Percentiles rank a stretch among this genome's conserved stretches.
phyloP scores from a whole-genome alignment of 1,284 basidiomycete species.

The Coniophora puteana region DNA sequence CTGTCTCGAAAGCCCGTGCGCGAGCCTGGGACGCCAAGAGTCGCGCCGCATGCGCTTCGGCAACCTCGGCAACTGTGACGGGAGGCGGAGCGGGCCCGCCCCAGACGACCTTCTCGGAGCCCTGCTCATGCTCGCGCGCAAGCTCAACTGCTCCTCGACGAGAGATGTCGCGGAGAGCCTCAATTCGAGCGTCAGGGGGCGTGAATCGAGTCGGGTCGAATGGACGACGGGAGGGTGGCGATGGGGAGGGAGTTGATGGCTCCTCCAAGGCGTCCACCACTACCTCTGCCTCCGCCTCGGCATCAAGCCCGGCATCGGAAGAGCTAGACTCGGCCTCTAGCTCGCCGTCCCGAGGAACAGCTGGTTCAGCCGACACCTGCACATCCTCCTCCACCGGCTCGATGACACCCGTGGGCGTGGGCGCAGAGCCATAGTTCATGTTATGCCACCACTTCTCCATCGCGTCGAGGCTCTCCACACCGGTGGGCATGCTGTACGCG shows the following conservation, averaged over 20 bases:
- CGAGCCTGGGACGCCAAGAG: no score
- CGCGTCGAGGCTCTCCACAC: conserved; percentile 34
- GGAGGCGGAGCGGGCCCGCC: no score
- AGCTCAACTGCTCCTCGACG: conserved; percentile 24
- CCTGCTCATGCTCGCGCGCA: conserved; percentile 15
- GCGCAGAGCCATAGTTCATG: conserved; percentile 41
- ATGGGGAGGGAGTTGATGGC: background rate
- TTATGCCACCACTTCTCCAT: conserved; percentile 46
- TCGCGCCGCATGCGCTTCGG: no score
- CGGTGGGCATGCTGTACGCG: conserved; percentile 44
- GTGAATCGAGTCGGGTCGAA: conserved; percentile 14
- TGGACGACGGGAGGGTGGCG: background rate
- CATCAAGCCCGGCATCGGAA: background rate
- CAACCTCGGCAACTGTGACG: no score
- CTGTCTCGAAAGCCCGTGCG: no score
- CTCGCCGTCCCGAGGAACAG: background rate
- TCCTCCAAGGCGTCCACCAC: background rate
- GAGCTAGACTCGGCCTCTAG: background rate
- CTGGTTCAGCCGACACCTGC: background rate
- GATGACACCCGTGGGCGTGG: background rate
- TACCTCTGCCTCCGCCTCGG: background rate
- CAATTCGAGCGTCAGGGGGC: conserved; percentile 10
- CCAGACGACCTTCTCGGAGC: conserved; percentile 24
- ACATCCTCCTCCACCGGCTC: background rate
- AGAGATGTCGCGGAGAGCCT: conserved; percentile 18